Evolutionary conservation across 2,329 filamentous ascomycete genomes (phyloP), one percentile per base, ranked within the genome.

Genomic region (Raffaelea ambrosiae): DNA sequence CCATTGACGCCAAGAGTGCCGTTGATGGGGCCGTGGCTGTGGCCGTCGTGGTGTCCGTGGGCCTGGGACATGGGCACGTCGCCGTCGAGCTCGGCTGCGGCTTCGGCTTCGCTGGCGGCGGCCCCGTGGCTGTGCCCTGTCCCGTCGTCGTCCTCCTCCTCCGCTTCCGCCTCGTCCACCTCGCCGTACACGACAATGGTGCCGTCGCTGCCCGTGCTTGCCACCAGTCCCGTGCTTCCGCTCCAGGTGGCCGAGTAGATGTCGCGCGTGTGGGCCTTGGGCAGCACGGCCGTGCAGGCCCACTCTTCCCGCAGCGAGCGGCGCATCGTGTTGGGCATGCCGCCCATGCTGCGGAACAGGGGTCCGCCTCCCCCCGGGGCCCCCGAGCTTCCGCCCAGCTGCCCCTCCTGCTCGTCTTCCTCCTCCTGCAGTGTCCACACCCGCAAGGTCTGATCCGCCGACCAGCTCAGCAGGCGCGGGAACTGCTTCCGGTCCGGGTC

Each of bases 211-310:
- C 91, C 90, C 1, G 86, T 85, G 56, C 86, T 95, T n/a, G 86
- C 90, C 23, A 97, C 73, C 47, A 88, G 67, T 0, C 91, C 91
- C 0, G 81, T 84, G 48, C 72, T 72, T 29, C 76, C 76, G 61
- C 89, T 95, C 93, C 93, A 98, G 9, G 83, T 71, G 2, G 88
- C 81, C 8, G 87, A 80, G 66, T 97, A 97, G 21, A 97, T 75
- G 20, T 93, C 85, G 45, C 91, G 70, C 43, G 84, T 82, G 60
- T 98, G 93, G 2, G 70, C 76, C 51, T 73, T 69, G 0, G 93
- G 93, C 22, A 98, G 69, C n/a, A 79, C 67, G 1, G 80, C 77
- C 21, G 89, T 86, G 60, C 89, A 84, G 21, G 75, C 69, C 93
- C 93, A 98, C 10, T 84, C 80, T 66, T 98, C 93, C 53, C 86